Evolutionary conservation across 2,329 filamentous ascomycete species (phyloP).

Genomic region (Diaporthe sp.): DNA sequence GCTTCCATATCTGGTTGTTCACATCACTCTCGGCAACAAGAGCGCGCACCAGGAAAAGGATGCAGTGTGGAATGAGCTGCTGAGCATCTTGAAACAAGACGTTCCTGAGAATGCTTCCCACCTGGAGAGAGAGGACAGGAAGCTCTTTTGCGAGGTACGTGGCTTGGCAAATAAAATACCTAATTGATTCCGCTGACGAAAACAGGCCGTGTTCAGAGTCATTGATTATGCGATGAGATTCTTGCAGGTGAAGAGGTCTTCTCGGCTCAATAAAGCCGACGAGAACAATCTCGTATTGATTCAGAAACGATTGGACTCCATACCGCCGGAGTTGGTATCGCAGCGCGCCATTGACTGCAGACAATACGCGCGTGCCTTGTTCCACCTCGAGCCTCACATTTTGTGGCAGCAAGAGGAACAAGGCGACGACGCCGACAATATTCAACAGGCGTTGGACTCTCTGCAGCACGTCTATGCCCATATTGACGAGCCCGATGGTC

Average conservation of each 20-base stretch:
- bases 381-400: constrained; percentile 89
- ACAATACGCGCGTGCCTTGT: constrained; percentile 90
- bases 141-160: constrained; percentile 86
- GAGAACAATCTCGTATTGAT: constrained; percentile 62
- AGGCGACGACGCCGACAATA: constrained; percentile 60
- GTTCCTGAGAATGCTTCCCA: constrained; percentile 62
- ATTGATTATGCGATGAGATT: constrained; percentile 93
- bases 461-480: constrained; percentile 95
- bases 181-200: constrained; percentile 36
- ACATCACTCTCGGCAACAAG: constrained; percentile 79
- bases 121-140: constrained; percentile 77
- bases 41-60: constrained; percentile 69
- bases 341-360: constrained; percentile 91
- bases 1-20: constrained; percentile 86
- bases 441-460: constrained; percentile 77
- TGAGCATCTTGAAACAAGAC: constrained; percentile 76
- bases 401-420: constrained; percentile 64
- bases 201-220: constrained; percentile 85
- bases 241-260: constrained; percentile 78
- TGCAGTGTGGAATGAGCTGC: constrained; percentile 78
- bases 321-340: constrained; percentile 81
- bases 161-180: neutral
- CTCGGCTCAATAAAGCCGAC: constrained; percentile 49
- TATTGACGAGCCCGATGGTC: constrained; percentile 96
- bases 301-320: constrained; percentile 64